These are phyloP conservation scores for Talaromyces verruculosus DNA, from an alignment of 2,329 filamentous ascomycete genomes.

Conservation along the genomic window DNA sequence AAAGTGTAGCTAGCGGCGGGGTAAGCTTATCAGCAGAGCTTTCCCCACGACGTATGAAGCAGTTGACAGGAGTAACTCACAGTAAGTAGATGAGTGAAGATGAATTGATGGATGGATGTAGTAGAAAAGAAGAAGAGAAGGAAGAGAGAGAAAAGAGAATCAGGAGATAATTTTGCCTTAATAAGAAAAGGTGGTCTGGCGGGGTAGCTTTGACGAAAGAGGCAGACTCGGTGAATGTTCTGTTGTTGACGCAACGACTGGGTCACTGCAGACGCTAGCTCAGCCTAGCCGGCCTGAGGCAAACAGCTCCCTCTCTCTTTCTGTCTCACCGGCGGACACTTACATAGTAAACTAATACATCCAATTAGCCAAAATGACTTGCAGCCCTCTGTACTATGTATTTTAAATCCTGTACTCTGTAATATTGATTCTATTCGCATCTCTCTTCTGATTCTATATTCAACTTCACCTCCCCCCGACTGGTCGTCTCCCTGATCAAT, in stretches of 20 bases:
- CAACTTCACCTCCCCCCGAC: not conserved
- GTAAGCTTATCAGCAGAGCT: not conserved
- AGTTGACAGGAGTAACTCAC: not conserved
- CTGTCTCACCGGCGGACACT: constrained; percentile 4
- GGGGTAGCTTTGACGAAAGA: constrained; percentile 33
- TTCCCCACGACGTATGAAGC: not conserved
- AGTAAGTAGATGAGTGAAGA: not conserved
- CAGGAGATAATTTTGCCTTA: constrained; percentile 4
- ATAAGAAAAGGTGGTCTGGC: constrained; percentile 23
- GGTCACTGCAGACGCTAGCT: constrained; percentile 23
- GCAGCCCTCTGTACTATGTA: not conserved
- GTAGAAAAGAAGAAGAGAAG: constrained; percentile 7
- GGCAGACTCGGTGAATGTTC: constrained; percentile 35
- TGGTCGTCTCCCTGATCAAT: constrained; percentile 21
- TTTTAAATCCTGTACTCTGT: not conserved
- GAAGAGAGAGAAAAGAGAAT: not conserved
- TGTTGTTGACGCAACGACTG: constrained; percentile 30
- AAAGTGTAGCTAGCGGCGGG: constrained; percentile 34
- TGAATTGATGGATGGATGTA: not conserved
- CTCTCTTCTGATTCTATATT: not conserved
- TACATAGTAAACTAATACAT: not conserved
- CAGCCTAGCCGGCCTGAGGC: not conserved
- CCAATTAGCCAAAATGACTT: not conserved
- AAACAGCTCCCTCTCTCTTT: constrained; percentile 1
- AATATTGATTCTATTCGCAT: not conserved